These are phyloP conservation scores for Leishmania tropica DNA, from an alignment of 208 protist genomes.

Conservation along the genomic window DNA sequence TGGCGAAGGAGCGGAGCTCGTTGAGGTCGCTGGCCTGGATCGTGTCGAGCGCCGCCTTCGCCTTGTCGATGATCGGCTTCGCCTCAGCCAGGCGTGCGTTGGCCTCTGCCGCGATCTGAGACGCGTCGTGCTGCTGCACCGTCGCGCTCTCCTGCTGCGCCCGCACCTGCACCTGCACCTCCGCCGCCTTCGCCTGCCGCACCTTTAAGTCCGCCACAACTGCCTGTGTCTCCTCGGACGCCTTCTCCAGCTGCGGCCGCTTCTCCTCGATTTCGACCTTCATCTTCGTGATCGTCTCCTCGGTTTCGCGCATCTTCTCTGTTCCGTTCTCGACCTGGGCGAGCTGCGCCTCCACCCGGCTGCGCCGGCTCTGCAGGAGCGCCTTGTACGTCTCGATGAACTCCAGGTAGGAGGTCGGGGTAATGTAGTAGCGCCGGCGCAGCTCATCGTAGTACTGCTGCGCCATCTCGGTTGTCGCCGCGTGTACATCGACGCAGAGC, in stretches of 20 bases:
- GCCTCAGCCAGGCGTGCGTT: slow-evolving; percentile 93
- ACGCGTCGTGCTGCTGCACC: slow-evolving; percentile 83
- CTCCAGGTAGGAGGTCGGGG: slow-evolving; percentile 96
- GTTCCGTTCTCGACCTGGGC: slow-evolving; percentile 90
- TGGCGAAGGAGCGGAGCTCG: slow-evolving; percentile 94
- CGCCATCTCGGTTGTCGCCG: slow-evolving; percentile 63
- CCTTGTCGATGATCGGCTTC: slow-evolving; percentile 92
- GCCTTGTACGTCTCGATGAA: slow-evolving; percentile 95
- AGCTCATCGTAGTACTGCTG: slow-evolving; percentile 92
- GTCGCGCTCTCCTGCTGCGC: slow-evolving; percentile 92
- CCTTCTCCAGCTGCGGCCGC: slow-evolving; percentile 90
- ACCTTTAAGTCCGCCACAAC: slow-evolving; percentile 91
- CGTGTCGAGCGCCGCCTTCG: slow-evolving; percentile 93
- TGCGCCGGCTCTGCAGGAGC: slow-evolving; percentile 80
- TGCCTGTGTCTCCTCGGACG: slow-evolving; percentile 85
- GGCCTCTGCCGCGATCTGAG: slow-evolving; percentile 88
- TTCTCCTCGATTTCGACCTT: slow-evolving; percentile 91
- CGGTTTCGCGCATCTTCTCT: slow-evolving; percentile 92
- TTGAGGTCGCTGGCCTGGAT: slow-evolving; percentile 95
- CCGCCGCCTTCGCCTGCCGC: slow-evolving; percentile 81
- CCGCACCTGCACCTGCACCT: slow-evolving; percentile 89
- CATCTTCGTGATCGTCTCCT: slow-evolving; percentile 94
- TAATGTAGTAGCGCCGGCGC: slow-evolving; percentile 95
- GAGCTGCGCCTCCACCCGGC: slow-evolving; percentile 86
- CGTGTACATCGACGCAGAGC: slow-evolving; percentile 92